Evolutionary conservation across 805 yeast species (phyloP).

Genomic region (Candida coquimbonensis): DNA sequence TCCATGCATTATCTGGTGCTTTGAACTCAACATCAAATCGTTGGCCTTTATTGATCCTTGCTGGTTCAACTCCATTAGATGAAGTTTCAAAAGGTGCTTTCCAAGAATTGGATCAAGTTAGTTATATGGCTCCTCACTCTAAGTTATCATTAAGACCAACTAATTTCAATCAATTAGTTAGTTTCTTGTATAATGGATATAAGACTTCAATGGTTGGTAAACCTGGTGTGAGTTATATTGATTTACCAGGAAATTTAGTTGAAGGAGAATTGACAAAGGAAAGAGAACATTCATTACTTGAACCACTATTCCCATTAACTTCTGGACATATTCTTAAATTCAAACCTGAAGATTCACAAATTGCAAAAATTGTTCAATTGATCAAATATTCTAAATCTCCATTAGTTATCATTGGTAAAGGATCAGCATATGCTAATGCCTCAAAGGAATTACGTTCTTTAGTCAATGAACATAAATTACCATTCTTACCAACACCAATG

Average conservation of each 20-base stretch:
- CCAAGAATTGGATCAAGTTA: constrained; percentile 64
- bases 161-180: constrained; percentile 28
- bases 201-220: constrained; percentile 38
- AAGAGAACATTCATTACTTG: constrained; percentile 1
- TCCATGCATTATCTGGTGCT: constrained; percentile 62
- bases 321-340: constrained; percentile 23
- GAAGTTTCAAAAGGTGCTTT: constrained; percentile 55
- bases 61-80: constrained; percentile 50
- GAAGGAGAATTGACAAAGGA: constrained; percentile 10
- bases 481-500: constrained; percentile 73
- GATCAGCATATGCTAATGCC: constrained; percentile 45
- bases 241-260: constrained; percentile 57
- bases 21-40: constrained; percentile 55
- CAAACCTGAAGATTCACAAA: constrained; percentile 28
- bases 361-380: constrained; percentile 30
- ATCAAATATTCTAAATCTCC: constrained; percentile 37
- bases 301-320: constrained; percentile 5
- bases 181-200: constrained; percentile 39
- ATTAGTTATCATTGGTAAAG: constrained; percentile 59
- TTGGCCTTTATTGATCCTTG: constrained; percentile 60
- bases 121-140: constrained; percentile 38
- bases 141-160: constrained; percentile 46
- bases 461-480: constrained; percentile 35
- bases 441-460: constrained; percentile 33
- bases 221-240: constrained; percentile 59